Conservation (phyloP, 2,329 filamentous ascomycete genomes). For the Catunica adiposa region DNA sequence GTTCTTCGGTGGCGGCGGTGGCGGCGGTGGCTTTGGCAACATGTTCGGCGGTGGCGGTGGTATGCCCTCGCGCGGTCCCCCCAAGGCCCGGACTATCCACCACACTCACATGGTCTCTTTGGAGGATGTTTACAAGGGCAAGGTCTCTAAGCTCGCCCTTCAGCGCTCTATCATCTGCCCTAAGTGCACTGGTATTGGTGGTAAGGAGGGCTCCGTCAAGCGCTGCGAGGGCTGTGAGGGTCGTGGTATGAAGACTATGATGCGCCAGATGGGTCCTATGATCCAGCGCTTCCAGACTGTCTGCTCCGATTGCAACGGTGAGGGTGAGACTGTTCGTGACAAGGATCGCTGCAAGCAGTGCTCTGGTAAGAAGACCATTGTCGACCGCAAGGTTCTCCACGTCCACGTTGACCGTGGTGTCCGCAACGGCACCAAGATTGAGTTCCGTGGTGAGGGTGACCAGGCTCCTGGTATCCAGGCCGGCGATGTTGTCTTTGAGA, state of each 20-base stretch:
- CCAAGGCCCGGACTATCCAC: constrained; percentile 86
- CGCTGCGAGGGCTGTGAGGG: constrained; percentile 83
- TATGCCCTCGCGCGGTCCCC: constrained; percentile 63
- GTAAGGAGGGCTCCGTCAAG: constrained; percentile 95
- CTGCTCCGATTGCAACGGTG: constrained; percentile 93
- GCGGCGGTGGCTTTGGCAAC: constrained; percentile 39
- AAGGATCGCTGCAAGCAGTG: constrained; percentile 97
- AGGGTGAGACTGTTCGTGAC: constrained; percentile 90
- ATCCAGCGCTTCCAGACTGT: constrained; percentile 99
- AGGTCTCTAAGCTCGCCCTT: constrained; percentile 90
- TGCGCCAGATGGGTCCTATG: constrained; percentile 99
- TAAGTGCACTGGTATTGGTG: constrained; percentile 83
- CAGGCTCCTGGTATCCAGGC: constrained; percentile 85
- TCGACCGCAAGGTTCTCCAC: constrained; percentile 95
- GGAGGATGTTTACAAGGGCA: constrained; percentile 95
- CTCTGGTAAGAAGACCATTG: constrained; percentile 90
- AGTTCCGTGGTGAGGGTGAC: constrained; percentile 93
- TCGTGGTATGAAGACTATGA: constrained; percentile 98
- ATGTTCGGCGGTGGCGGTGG: constrained; percentile 67
- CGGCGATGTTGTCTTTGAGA: constrained; percentile 95
- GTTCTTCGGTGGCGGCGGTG: constrained; percentile 73
- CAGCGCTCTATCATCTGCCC: constrained; percentile 96
- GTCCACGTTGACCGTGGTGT: constrained; percentile 95
- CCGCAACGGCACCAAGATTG: constrained; percentile 83
- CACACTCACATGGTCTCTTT: constrained; percentile 97